Conservation (phyloP, 257 asterid genomes). For the Solanum virginianum region DNA sequence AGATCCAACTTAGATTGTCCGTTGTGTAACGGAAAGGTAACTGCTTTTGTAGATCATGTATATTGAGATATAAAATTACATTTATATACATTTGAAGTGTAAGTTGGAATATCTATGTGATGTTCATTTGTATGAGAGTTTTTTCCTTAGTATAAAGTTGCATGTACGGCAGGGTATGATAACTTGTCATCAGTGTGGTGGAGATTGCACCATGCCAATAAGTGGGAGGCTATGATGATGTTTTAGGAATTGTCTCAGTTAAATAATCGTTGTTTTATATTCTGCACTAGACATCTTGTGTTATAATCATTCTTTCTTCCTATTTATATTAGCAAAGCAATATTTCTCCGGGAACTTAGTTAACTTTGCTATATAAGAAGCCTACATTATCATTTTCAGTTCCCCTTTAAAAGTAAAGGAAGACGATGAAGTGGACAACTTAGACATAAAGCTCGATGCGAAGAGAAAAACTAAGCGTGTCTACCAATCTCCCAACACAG, state of each 20-base stretch:
- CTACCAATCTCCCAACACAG: slow-evolving; percentile 59
- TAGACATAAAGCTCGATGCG: slow-evolving; percentile 63
- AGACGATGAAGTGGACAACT: slow-evolving; percentile 85
- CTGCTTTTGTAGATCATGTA: not conserved
- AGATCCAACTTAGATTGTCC: slow-evolving; percentile 81
- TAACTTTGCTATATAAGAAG: not conserved
- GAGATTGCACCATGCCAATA: too few species aligned
- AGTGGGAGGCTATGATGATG: too few species aligned
- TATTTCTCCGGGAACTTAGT: not conserved
- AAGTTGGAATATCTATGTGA: not conserved
- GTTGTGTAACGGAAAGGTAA: slow-evolving; percentile 70
- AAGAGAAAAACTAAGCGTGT: slow-evolving; percentile 59
- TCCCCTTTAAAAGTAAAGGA: slow-evolving; percentile 86
- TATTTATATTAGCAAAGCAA: not conserved
- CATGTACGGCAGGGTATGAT: slow-evolving; percentile 41
- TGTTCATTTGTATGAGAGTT: not conserved
- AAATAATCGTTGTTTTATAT: not conserved
- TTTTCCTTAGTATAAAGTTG: not conserved
- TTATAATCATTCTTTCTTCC: not conserved
- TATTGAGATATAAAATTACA: not conserved
- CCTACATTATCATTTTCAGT: slow-evolving; percentile 20
- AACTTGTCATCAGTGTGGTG: slow-evolving; percentile 69
- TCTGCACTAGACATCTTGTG: not conserved
- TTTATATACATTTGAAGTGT: not conserved
- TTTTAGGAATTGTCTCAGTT: too few species aligned